Base-by-base conservation (phyloP, 208 protist genomes). In the Trypanosomatidae sp. region DNA sequence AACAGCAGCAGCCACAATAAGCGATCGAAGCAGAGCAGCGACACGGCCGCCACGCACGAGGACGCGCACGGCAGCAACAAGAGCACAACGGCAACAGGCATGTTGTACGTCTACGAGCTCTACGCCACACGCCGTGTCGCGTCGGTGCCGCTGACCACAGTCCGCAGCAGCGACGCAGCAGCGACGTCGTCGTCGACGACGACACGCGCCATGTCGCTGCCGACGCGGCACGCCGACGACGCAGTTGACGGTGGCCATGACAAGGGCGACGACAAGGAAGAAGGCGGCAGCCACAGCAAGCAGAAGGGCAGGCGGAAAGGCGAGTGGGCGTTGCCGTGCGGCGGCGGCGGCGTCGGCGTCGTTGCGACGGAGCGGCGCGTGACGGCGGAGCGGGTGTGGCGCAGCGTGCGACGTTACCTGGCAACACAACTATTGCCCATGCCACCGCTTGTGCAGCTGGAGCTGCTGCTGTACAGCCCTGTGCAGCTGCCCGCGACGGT, bases 21-120 rank as follows among this genome's bases (percentile, higher is more conserved):
- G n/a, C n/a, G n/a, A n/a, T n/a, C n/a, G n/a, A n/a, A n/a, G n/a
- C n/a, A n/a, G n/a, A n/a, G n/a, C n/a, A n/a, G n/a, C n/a, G n/a
- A n/a, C n/a, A n/a, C n/a, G n/a, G n/a, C n/a, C n/a, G n/a, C n/a
- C n/a, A n/a, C n/a, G n/a, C n/a, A n/a, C n/a, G n/a, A n/a, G n/a
- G n/a, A n/a, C n/a, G n/a, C n/a, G n/a, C n/a, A n/a, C n/a, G n/a
- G n/a, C n/a, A n/a, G n/a, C n/a, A n/a, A n/a, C n/a, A n/a, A n/a
- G n/a, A n/a, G n/a, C 2, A 30, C 38, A 19, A 18, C 32, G 42
- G 20, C n/a, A 43, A 7, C 7, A 24, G 35, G 23, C n/a, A 23
- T 43, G 30, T 48, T 90, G 19, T 87, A 77, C 60, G 41, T 69
- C 1, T 91, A 91, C 45, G 77, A 91, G 26, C 56, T 91, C 41